Percentiles rank a stretch among this genome's conserved stretches.
phyloP scores from a whole-genome alignment of 2,329 filamentous ascomycete species.

The Annulohypoxylon truncatum region DNA sequence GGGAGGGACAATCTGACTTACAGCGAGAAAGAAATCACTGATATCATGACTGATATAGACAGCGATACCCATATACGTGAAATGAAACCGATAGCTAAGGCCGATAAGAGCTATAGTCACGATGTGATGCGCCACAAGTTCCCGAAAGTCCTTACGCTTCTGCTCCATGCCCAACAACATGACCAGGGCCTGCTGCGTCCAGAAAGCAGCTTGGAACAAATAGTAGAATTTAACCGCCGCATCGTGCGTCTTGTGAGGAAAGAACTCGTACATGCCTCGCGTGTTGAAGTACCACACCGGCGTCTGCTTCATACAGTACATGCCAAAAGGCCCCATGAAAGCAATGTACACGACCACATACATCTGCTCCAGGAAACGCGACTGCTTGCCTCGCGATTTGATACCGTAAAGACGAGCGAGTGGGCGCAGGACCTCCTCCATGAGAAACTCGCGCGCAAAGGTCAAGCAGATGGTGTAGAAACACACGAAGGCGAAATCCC shows the following conservation, averaged over 20 bases:
- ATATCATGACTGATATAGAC: slow-evolving; percentile 82
- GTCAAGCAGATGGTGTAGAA: slow-evolving; percentile 79
- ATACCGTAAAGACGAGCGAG: slow-evolving; percentile 70
- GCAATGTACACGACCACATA: slow-evolving; percentile 80
- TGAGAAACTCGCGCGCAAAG: slow-evolving; percentile 80
- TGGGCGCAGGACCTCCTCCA: slow-evolving; percentile 76
- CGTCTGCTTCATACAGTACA: slow-evolving; percentile 77
- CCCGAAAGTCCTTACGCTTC: slow-evolving; percentile 79
- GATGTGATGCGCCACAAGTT: slow-evolving; percentile 78
- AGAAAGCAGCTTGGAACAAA: slow-evolving; percentile 78
- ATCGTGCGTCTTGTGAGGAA: slow-evolving; percentile 75
- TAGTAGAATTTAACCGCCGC: slow-evolving; percentile 79
- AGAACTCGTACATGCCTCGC: slow-evolving; percentile 76
- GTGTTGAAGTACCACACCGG: slow-evolving; percentile 82
- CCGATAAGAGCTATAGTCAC: slow-evolving; percentile 76
- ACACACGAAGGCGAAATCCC: slow-evolving; percentile 75
- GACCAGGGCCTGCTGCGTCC: slow-evolving; percentile 79
- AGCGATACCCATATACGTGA: slow-evolving; percentile 78
- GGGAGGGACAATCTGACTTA: slow-evolving; percentile 26
- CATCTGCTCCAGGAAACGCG: slow-evolving; percentile 80
- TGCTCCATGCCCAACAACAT: slow-evolving; percentile 76
- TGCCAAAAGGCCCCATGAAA: slow-evolving; percentile 72
- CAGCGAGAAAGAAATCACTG: slow-evolving; percentile 78
- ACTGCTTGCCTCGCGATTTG: slow-evolving; percentile 70
- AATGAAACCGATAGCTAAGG: slow-evolving; percentile 79